These are phyloP conservation scores for Dothiorella sarmentorum DNA, from an alignment of 2,329 filamentous ascomycete species.

Conservation along the genomic window DNA sequence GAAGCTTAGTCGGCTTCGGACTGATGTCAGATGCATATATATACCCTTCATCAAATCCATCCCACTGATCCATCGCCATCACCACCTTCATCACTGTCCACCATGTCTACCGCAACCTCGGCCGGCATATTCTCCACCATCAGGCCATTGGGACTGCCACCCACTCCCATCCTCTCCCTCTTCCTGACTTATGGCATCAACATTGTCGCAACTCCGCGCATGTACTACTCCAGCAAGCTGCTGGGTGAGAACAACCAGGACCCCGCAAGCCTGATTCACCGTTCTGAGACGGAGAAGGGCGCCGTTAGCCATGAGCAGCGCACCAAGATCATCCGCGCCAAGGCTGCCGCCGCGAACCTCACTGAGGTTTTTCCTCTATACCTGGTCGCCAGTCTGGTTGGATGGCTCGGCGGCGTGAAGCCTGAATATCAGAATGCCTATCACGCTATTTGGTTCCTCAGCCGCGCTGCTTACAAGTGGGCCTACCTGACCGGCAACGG, in stretches of 20 bases:
- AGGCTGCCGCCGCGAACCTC: conserved; percentile 5
- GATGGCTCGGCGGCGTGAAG: conserved; percentile 7
- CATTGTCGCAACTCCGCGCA: conserved; percentile 2
- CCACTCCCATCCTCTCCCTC: conserved; percentile 10
- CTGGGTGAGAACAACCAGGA: conserved; percentile 10
- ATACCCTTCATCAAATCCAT: too few relatives aligned
- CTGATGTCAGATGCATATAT: too few relatives aligned
- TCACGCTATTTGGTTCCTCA: neutral
- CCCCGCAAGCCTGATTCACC: neutral
- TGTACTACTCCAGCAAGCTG: conserved; percentile 5
- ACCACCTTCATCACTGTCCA: neutral
- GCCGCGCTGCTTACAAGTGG: conserved; percentile 9
- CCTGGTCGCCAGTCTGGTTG: conserved; percentile 5
- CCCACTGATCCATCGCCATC: too few relatives aligned
- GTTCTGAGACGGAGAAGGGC: conserved; percentile 11
- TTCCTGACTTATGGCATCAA: conserved; percentile 13
- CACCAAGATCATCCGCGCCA: conserved; percentile 4
- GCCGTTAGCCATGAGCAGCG: neutral
- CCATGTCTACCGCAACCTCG: neutral
- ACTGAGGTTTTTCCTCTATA: neutral
- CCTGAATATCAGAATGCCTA: conserved; percentile 7
- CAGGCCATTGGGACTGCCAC: neutral
- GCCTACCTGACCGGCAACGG: conserved; percentile 4
- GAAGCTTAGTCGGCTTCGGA: neutral
- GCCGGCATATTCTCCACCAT: conserved; percentile 8